These are phyloP conservation scores for Domatiomyces globalis DNA, from an alignment of 2,329 filamentous ascomycete species.

Conservation along the genomic window DNA sequence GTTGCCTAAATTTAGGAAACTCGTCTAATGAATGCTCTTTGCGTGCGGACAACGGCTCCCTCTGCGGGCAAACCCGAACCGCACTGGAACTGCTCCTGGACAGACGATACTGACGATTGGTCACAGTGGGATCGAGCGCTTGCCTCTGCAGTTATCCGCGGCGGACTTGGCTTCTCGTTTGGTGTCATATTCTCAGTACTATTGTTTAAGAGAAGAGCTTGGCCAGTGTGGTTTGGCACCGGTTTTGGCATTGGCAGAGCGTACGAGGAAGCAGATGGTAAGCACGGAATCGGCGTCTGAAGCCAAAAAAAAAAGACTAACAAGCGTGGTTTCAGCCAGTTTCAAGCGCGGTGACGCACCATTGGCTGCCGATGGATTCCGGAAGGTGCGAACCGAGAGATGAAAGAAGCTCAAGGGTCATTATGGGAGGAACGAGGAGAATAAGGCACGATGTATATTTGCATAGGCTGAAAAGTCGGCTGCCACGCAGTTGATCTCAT, in stretches of 20 bases:
- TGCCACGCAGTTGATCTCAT: background rate
- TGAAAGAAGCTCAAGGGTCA: constrained; percentile 1
- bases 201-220: constrained; percentile 92
- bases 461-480: background rate
- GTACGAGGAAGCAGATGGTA: constrained; percentile 95
- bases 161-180: constrained; percentile 86
- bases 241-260: constrained; percentile 93
- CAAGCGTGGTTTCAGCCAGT: constrained; percentile 11
- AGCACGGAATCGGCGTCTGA: constrained; percentile 19
- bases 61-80: background rate
- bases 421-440: background rate
- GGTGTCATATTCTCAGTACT: constrained; percentile 98
- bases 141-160: constrained; percentile 94
- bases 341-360: constrained; percentile 18
- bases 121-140: constrained; percentile 93
- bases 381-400: constrained; percentile 18
- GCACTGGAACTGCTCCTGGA: background rate
- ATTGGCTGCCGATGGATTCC: constrained; percentile 15
- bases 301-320: background rate
- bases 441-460: constrained; percentile 5
- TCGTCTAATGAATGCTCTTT: background rate
- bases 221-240: constrained; percentile 87
- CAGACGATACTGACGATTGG: constrained; percentile 9
- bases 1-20: background rate
- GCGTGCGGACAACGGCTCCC: background rate